Percentiles rank a stretch among this genome's conserved stretches.
These are phyloP conservation scores for Ophiostoma himal-ulmi DNA, from an alignment of 2,329 filamentous ascomycete species.

Conservation along the genomic window DNA sequence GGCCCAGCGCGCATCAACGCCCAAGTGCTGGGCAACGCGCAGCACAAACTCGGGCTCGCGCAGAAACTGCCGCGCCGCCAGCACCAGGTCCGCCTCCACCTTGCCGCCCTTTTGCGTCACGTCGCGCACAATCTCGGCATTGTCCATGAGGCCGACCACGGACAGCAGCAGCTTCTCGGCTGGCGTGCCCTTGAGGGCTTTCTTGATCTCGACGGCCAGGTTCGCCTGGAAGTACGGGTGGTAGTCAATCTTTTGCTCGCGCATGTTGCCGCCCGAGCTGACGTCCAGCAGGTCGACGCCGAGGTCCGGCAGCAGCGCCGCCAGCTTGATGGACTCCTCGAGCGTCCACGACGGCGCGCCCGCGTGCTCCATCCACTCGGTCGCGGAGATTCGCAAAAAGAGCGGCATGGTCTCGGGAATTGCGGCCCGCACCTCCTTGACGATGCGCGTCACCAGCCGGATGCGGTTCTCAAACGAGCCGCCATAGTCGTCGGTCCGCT, in stretches of 20 bases:
- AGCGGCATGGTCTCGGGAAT: constrained; percentile 52
- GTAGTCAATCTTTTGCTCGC: constrained; percentile 53
- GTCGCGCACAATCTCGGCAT: constrained; percentile 59
- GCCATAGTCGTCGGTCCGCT: constrained; percentile 59
- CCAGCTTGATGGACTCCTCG: constrained; percentile 61
- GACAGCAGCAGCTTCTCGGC: constrained; percentile 57
- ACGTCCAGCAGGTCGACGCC: constrained; percentile 83
- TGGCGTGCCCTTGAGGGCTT: constrained; percentile 48
- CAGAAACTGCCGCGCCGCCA: constrained; percentile 71
- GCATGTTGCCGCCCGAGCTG: constrained; percentile 66
- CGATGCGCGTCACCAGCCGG: constrained; percentile 53
- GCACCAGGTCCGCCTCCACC: constrained; percentile 60
- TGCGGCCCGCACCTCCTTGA: constrained; percentile 44
- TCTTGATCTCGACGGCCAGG: constrained; percentile 65
- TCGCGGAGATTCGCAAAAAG: constrained; percentile 54
- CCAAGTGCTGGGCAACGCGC: constrained; percentile 64
- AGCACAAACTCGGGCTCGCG: constrained; percentile 76
- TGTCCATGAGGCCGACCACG: constrained; percentile 68
- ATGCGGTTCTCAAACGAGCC: constrained; percentile 60
- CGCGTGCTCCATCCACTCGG: constrained; percentile 54
- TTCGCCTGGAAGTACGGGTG: constrained; percentile 67
- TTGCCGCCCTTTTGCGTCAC: constrained; percentile 45
- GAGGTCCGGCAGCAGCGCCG: constrained; percentile 60
- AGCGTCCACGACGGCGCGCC: constrained; percentile 56
- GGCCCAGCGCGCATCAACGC: constrained; percentile 64